Conservation (phyloP, 2,329 filamentous ascomycete species). For the Alternaria solani region DNA sequence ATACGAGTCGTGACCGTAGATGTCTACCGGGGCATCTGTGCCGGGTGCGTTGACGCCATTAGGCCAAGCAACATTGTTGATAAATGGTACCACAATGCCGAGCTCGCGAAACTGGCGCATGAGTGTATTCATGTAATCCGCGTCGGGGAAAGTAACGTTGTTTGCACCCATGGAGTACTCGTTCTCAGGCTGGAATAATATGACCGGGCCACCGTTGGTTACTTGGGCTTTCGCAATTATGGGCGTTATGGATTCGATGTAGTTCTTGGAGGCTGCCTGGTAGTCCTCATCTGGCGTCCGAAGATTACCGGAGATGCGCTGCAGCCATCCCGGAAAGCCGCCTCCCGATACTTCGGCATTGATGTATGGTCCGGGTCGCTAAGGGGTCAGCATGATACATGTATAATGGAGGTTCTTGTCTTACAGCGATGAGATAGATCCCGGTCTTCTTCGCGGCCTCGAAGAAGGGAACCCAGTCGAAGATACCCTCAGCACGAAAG, state of each 20-base stretch:
- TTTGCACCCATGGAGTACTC: slow-evolving; percentile 69
- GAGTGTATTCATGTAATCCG: slow-evolving; percentile 72
- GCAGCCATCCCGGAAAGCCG: slow-evolving; percentile 80
- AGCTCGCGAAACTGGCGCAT: slow-evolving; percentile 71
- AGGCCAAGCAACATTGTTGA: slow-evolving; percentile 72
- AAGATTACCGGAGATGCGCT: slow-evolving; percentile 67
- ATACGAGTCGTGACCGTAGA: slow-evolving; percentile 71
- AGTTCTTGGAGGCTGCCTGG: slow-evolving; percentile 68
- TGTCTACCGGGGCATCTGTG: slow-evolving; percentile 63
- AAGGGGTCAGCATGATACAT: slow-evolving; percentile 5
- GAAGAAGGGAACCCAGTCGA: slow-evolving; percentile 76
- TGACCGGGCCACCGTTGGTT: slow-evolving; percentile 79
- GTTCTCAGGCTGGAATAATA: slow-evolving; percentile 80
- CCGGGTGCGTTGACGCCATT: slow-evolving; percentile 69
- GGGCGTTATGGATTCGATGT: slow-evolving; percentile 61
- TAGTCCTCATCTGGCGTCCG: slow-evolving; percentile 69
- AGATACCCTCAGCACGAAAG: slow-evolving; percentile 74
- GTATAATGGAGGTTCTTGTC: background rate
- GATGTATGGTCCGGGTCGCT: slow-evolving; percentile 71
- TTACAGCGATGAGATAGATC: slow-evolving; percentile 73
- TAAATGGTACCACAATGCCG: slow-evolving; percentile 75
- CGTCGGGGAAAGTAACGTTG: slow-evolving; percentile 65
- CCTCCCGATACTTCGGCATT: slow-evolving; percentile 79
- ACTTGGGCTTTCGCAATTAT: slow-evolving; percentile 80
- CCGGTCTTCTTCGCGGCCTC: slow-evolving; percentile 74